A percentile compares a stretch with the other conserved stretches of the same genome.
Conservation (phyloP, 179 eudicot genomes). For the Vitellaria paradoxa region DNA sequence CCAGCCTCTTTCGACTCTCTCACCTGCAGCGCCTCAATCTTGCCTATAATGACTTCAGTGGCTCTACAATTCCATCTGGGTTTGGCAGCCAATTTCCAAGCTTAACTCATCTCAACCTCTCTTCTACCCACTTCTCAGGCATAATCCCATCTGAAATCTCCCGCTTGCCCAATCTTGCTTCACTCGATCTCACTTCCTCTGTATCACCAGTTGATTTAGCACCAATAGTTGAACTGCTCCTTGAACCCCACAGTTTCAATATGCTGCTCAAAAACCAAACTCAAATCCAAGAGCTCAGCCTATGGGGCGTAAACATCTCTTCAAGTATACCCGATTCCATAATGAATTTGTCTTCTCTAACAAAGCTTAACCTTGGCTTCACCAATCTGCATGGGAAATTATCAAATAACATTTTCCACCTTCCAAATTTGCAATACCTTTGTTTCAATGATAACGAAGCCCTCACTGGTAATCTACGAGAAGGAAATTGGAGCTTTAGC, state of each 20-base stretch:
- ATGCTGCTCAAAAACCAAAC: constrained; percentile 2
- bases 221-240: not conserved
- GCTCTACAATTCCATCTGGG: constrained; percentile 12
- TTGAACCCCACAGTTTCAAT: constrained; percentile 15
- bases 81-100: constrained; percentile 11
- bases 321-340: constrained; percentile 2
- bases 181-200: constrained; percentile 6
- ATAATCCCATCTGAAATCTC: not conserved
- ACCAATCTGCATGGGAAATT: not conserved
- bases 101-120: constrained; percentile 28
- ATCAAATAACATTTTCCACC: too few relatives aligned
- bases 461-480: not conserved
- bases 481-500: too few relatives aligned
- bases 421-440: constrained; percentile 12
- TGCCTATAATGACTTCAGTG: constrained; percentile 3
- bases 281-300: constrained; percentile 4
- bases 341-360: not conserved
- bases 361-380: constrained; percentile 1
- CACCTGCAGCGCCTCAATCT: too few relatives aligned
- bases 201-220: too few relatives aligned
- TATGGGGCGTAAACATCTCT: not conserved
- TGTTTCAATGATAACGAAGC: not conserved
- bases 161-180: too few relatives aligned
- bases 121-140: constrained; percentile 16
- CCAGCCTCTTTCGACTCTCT: not conserved